These are phyloP conservation scores for Malus orientalis DNA, from an alignment of 306 rosid species.

Conservation along the genomic window DNA sequence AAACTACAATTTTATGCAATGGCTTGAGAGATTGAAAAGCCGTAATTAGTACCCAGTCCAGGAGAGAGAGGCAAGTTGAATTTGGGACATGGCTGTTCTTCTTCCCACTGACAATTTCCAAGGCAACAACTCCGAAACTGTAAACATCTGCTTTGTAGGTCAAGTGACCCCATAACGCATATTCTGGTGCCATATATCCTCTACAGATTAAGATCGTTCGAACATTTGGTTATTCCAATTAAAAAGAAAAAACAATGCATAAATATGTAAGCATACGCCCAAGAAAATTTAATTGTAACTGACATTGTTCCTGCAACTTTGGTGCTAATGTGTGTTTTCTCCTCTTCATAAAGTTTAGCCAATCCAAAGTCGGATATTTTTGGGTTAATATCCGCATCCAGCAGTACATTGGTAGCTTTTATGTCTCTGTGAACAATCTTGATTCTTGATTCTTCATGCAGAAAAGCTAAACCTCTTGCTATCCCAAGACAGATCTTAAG, in stretches of 20 bases:
- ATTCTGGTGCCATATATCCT: not conserved
- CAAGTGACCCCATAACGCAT: too few relatives aligned
- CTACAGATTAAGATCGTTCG: constrained; percentile 12
- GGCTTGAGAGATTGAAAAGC: too few relatives aligned
- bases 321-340: constrained; percentile 51
- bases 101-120: too few relatives aligned
- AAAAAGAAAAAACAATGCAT: not conserved
- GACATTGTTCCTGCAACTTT: constrained; percentile 58
- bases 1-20: too few relatives aligned
- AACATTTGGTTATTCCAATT: not conserved
- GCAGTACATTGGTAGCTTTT: constrained; percentile 58
- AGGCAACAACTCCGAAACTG: too few relatives aligned
- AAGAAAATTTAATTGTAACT: not conserved
- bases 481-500: constrained; percentile 49
- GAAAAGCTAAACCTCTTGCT: constrained; percentile 60
- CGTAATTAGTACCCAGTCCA: too few relatives aligned
- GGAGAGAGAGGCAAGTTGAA: too few relatives aligned
- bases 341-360: constrained; percentile 51
- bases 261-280: not conserved
- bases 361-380: constrained; percentile 62
- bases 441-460: constrained; percentile 53
- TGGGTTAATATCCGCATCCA: constrained; percentile 42
- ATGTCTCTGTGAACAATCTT: constrained; percentile 63
- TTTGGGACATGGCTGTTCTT: too few relatives aligned
- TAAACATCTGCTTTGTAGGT: too few relatives aligned